Conservation (phyloP, 2,329 filamentous ascomycete species). For the Chlorencoelia australis region DNA sequence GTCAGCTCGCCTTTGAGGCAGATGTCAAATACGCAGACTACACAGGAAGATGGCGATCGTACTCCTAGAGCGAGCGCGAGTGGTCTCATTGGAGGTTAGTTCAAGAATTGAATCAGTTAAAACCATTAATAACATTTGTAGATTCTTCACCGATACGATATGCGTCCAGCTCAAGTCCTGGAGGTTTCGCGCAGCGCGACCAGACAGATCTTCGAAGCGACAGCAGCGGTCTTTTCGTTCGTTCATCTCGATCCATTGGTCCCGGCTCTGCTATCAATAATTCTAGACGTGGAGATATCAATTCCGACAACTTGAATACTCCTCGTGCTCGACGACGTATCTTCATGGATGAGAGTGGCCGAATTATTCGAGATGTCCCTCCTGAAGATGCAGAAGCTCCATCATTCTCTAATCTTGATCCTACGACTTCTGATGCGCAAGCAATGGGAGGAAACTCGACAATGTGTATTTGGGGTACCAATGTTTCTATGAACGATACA, state of each 20-base stretch:
- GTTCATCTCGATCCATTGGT: constrained; percentile 45
- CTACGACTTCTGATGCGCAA: constrained; percentile 86
- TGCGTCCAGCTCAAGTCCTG: constrained; percentile 79
- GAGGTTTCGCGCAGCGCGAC: constrained; percentile 38
- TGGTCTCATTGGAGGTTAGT: constrained; percentile 49
- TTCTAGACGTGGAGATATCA: constrained; percentile 73
- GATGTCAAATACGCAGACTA: constrained; percentile 46
- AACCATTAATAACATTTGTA: constrained; percentile 29
- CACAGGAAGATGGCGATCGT: constrained; percentile 48
- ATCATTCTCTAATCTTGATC: constrained; percentile 55
- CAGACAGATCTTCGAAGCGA: constrained; percentile 70
- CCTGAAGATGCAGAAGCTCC: constrained; percentile 45
- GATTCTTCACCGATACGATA: constrained; percentile 92
- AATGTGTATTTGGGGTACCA: constrained; percentile 92
- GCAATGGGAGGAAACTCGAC: constrained; percentile 71
- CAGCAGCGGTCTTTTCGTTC: constrained; percentile 79
- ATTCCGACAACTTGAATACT: constrained; percentile 61
- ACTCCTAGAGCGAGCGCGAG: constrained; percentile 57
- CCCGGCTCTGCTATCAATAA: constrained; percentile 41
- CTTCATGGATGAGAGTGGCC: constrained; percentile 45
- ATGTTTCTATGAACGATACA: constrained; percentile 85
- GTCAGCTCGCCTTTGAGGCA: constrained; percentile 52
- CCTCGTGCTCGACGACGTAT: constrained; percentile 43
- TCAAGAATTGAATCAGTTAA: background rate
- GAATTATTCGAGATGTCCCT: constrained; percentile 45